These are phyloP conservation scores for Lecanicillium sp. DNA, from an alignment of 2,329 filamentous ascomycete genomes.

Conservation along the genomic window DNA sequence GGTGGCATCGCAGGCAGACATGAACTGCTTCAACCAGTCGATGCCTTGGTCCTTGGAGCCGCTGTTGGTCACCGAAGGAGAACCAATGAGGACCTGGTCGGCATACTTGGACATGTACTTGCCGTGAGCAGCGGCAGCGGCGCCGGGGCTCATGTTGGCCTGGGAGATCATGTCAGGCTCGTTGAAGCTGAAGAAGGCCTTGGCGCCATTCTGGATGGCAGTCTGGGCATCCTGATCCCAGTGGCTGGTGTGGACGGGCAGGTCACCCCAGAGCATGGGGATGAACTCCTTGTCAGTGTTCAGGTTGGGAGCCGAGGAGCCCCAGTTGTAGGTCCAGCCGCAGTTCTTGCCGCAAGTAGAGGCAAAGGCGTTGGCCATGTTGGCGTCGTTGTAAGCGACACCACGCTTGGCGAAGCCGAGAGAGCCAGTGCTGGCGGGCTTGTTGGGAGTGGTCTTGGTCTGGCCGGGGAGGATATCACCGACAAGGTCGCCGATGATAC, in stretches of 20 bases:
- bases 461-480: neutral
- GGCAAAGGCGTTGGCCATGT: slow-evolving; percentile 43
- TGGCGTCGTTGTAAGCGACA: slow-evolving; percentile 56
- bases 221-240: slow-evolving; percentile 44
- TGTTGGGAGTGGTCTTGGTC: neutral
- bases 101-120: slow-evolving; percentile 46
- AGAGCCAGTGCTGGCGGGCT: slow-evolving; percentile 4
- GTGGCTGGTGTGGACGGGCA: slow-evolving; percentile 29
- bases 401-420: slow-evolving; percentile 46
- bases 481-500: neutral
- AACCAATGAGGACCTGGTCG: slow-evolving; percentile 44
- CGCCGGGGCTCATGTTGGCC: slow-evolving; percentile 44
- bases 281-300: slow-evolving; percentile 45
- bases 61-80: slow-evolving; percentile 57
- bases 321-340: slow-evolving; percentile 66
- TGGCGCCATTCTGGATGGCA: slow-evolving; percentile 45
- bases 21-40: slow-evolving; percentile 45
- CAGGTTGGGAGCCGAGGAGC: slow-evolving; percentile 29
- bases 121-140: slow-evolving; percentile 45
- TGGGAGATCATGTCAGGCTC: slow-evolving; percentile 58
- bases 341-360: slow-evolving; percentile 27
- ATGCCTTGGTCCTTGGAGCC: slow-evolving; percentile 39
- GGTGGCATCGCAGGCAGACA: slow-evolving; percentile 37
- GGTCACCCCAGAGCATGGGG: slow-evolving; percentile 57
- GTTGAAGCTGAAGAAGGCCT: slow-evolving; percentile 59